A percentile compares a stretch with the other conserved stretches of the same genome.
These are phyloP conservation scores for Solanum pinnatisectum DNA, from an alignment of 257 asterid genomes.

Conservation along the genomic window DNA sequence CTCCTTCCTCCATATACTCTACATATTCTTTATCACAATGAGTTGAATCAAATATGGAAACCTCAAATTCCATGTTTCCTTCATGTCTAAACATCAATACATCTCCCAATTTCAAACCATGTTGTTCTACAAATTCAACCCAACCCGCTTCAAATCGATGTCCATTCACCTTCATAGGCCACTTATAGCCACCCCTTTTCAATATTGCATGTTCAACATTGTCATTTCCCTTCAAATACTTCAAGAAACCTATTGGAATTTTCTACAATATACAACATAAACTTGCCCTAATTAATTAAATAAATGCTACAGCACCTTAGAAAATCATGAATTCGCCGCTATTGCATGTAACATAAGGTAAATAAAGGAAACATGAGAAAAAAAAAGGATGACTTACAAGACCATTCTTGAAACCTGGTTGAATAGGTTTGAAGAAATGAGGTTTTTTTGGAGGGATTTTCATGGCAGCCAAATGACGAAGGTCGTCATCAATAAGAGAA, in stretches of 20 bases:
- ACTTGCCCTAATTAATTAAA: not conserved
- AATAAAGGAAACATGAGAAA: not conserved
- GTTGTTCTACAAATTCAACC: not conserved
- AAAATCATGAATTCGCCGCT: not conserved
- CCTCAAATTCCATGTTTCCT: slow-evolving; percentile 9
- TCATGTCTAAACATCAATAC: slow-evolving; percentile 3
- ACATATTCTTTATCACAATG: not conserved
- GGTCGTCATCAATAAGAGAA: not conserved
- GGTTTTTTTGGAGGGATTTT: not conserved
- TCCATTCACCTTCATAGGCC: not conserved
- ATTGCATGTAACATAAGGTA: not conserved
- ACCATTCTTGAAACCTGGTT: not conserved
- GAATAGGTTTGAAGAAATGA: not conserved
- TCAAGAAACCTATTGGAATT: not conserved
- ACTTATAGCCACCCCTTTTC: not conserved
- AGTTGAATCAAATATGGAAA: not conserved
- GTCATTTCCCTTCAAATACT: not conserved
- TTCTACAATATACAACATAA: not conserved
- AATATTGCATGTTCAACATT: not conserved
- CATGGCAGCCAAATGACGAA: not conserved
- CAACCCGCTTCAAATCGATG: not conserved
- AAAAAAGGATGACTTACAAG: not conserved
- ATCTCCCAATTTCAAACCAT: slow-evolving; percentile 6
- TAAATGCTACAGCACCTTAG: not conserved
- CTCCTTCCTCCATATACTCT: not conserved